Percentiles rank a stretch among this genome's conserved stretches.
phyloP scores from a whole-genome alignment of 2,329 filamentous ascomycete genomes.

The Periconia macrospinosa region DNA sequence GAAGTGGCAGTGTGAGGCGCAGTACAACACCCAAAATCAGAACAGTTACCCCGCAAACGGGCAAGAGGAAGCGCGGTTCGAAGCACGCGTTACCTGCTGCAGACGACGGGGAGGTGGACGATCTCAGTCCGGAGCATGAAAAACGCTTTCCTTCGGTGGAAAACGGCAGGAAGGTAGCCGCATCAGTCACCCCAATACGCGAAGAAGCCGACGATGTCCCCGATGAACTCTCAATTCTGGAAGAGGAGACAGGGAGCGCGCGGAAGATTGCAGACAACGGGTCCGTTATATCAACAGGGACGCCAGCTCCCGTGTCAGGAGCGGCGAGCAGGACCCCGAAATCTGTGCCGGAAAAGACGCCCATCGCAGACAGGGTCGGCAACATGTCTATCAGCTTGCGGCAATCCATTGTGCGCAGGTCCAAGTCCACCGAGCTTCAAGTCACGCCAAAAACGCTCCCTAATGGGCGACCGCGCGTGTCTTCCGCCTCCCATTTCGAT shows the following conservation, averaged over 20 bases:
- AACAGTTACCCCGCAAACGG: slow-evolving; percentile 31
- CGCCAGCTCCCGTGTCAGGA: slow-evolving; percentile 5
- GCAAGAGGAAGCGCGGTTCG: slow-evolving; percentile 38
- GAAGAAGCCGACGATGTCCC: slow-evolving; percentile 28
- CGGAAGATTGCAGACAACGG: slow-evolving; percentile 10
- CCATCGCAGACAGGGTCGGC: slow-evolving; percentile 5
- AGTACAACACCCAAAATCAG: slow-evolving; percentile 18
- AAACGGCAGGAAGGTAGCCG: slow-evolving; percentile 27
- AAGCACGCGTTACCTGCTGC: slow-evolving; percentile 14
- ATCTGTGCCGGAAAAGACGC: slow-evolving; percentile 8
- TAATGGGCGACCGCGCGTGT: slow-evolving; percentile 12
- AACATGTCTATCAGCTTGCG: slow-evolving; percentile 12
- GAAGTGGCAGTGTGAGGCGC: slow-evolving; percentile 20
- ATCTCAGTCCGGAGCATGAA: slow-evolving; percentile 35
- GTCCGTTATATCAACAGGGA: slow-evolving; percentile 1
- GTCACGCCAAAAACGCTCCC: slow-evolving; percentile 26
- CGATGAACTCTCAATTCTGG: slow-evolving; percentile 32
- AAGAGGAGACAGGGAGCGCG: slow-evolving; percentile 17
- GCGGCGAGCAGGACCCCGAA: slow-evolving; percentile 1
- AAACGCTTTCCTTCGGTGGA: slow-evolving; percentile 29
- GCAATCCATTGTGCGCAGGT: slow-evolving; percentile 14
- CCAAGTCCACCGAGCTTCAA: slow-evolving; percentile 25
- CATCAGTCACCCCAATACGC: slow-evolving; percentile 23
- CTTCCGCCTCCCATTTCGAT: slow-evolving; percentile 14
- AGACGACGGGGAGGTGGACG: slow-evolving; percentile 31